Evolutionary conservation across 2,329 filamentous ascomycete species (phyloP).

Genomic region (Fusarium secorum): DNA sequence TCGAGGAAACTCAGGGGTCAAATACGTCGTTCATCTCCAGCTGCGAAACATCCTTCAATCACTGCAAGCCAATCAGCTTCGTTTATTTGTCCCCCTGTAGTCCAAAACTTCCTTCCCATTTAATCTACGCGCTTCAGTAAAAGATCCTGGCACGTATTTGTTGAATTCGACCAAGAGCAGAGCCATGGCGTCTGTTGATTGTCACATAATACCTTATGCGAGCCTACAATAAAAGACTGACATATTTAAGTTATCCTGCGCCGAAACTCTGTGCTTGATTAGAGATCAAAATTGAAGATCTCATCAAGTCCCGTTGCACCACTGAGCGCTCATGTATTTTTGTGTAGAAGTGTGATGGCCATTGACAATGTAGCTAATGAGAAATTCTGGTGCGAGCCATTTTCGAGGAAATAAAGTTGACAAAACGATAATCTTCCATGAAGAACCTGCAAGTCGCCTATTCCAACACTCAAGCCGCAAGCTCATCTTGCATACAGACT

Average conservation of each 20-base stretch:
- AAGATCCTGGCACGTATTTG: not conserved
- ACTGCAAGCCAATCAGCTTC: not conserved
- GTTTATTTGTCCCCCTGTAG: not conserved
- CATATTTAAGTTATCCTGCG: rapidly evolving
- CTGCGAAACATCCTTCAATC: not conserved
- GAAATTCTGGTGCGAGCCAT: not conserved
- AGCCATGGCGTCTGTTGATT: not conserved
- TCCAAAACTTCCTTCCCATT: not conserved
- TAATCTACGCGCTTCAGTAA: not conserved
- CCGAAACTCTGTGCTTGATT: not conserved
- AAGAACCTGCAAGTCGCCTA: no score
- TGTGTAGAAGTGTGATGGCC: not conserved
- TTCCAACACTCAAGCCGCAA: not conserved
- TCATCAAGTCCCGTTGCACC: not conserved
- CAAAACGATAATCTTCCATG: not conserved
- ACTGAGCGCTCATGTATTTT: not conserved
- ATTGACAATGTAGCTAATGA: not conserved
- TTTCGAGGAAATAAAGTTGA: not conserved
- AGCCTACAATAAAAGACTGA: not conserved
- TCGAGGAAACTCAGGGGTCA: not conserved
- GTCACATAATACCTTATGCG: not conserved
- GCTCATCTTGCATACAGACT: not conserved
- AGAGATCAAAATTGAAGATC: rapidly evolving
- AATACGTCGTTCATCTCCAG: not conserved
- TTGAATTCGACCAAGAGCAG: not conserved